Percentiles rank a stretch among this genome's conserved stretches.
These are phyloP conservation scores for Coriolopsis trogii DNA, from an alignment of 1,284 basidiomycete species.

Conservation along the genomic window DNA sequence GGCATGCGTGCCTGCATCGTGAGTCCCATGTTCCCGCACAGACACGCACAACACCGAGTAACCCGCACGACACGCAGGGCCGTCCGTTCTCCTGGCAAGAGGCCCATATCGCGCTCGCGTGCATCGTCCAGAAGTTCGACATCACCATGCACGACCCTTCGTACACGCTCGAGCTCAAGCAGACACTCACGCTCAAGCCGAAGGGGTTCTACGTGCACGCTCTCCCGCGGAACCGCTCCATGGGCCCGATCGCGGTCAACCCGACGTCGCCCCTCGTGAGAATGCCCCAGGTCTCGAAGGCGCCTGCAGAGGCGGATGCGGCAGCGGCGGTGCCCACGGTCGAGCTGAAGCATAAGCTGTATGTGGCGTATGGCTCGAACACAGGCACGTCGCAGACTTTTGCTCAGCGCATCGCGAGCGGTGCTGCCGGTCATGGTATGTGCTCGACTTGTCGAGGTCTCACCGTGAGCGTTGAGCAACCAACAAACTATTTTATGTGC, in stretches of 20 bases:
- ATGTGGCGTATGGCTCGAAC: conserved; percentile 52
- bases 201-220: conserved; percentile 46
- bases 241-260: conserved; percentile 17
- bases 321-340: neutral
- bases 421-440: conserved; percentile 43
- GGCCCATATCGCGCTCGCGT: conserved; percentile 44
- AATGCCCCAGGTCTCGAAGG: conserved; percentile 8
- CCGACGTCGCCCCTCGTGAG: conserved; percentile 19
- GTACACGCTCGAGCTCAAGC: conserved; percentile 47
- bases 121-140: conserved; percentile 49
- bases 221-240: conserved; percentile 33
- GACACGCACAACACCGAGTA: neutral
- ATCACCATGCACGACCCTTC: conserved; percentile 44
- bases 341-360: conserved; percentile 35
- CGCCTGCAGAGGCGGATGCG: neutral
- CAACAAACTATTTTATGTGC: neutral
- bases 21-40: conserved; percentile 7
- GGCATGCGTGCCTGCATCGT: conserved; percentile 48
- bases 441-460: neutral
- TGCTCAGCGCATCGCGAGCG: conserved; percentile 48
- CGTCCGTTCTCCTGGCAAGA: conserved; percentile 56
- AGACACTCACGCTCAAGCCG: conserved; percentile 53
- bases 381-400: conserved; percentile 55
- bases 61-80: conserved; percentile 26
- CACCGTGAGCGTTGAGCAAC: neutral